A percentile compares a stretch with the other conserved stretches of the same genome.
phyloP scores from a whole-genome alignment of 2,329 filamentous ascomycete genomes.

The Colletotrichum paranaense region DNA sequence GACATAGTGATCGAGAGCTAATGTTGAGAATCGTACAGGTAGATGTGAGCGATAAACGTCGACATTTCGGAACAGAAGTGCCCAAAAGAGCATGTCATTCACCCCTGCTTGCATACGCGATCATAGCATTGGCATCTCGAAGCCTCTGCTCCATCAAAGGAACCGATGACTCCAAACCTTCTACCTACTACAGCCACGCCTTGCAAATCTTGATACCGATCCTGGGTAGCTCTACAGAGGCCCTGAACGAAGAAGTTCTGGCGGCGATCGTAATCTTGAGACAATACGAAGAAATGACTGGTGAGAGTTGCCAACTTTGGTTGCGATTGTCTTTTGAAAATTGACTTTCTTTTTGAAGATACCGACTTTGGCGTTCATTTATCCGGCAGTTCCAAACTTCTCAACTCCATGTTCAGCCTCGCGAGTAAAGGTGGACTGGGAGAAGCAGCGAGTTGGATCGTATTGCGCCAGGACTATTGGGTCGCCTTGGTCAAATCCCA shows the following conservation, averaged over 20 bases:
- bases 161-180: constrained; percentile 44
- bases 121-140: constrained; percentile 41
- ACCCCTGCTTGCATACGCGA: constrained; percentile 48
- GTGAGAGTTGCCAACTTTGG: constrained; percentile 26
- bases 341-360: constrained; percentile 21
- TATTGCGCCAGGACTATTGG: constrained; percentile 60
- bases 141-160: constrained; percentile 37
- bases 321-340: neutral
- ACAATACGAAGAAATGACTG: constrained; percentile 54
- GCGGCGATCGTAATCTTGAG: constrained; percentile 51
- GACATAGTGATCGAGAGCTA: neutral
- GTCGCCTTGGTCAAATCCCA: constrained; percentile 54
- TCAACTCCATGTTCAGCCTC: constrained; percentile 43
- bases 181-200: constrained; percentile 54
- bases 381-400: constrained; percentile 40
- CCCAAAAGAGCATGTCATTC: constrained; percentile 52
- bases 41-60: constrained; percentile 53
- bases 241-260: constrained; percentile 51
- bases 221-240: constrained; percentile 46
- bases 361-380: constrained; percentile 43
- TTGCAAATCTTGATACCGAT: constrained; percentile 51
- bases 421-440: constrained; percentile 48
- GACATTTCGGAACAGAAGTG: constrained; percentile 53
- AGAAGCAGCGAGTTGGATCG: constrained; percentile 58
- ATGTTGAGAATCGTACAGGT: constrained; percentile 42